phyloP scores from a whole-genome alignment of 257 asterid species.

The Solanum bulbocastanum region DNA sequence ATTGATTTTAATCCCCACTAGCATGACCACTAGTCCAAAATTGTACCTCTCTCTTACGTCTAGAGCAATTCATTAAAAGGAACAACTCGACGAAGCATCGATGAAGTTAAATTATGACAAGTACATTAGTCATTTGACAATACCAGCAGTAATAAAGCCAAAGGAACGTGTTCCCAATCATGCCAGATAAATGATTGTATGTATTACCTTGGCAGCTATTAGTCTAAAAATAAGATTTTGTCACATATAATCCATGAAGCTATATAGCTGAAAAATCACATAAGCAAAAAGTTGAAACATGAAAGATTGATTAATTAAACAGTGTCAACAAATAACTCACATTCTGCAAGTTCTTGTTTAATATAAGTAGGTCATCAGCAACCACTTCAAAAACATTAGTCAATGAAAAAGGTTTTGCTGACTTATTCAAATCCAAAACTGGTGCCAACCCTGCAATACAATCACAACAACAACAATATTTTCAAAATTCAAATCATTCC shows the following conservation, averaged over 20 bases:
- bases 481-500: neutral
- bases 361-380: constrained; percentile 62
- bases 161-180: neutral
- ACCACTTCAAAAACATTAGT: constrained; percentile 67
- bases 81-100: neutral
- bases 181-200: neutral
- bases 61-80: neutral
- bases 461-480: constrained; percentile 3
- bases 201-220: neutral
- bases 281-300: neutral
- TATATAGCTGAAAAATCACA: neutral
- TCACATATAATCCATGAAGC: neutral
- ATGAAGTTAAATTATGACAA: neutral
- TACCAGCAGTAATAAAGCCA: neutral
- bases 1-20: neutral
- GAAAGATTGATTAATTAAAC: neutral
- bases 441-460: constrained; percentile 34
- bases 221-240: neutral
- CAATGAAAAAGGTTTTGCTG: constrained; percentile 26
- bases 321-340: constrained; percentile 28
- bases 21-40: neutral
- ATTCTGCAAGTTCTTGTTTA: constrained; percentile 71
- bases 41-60: neutral
- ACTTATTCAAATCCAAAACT: constrained; percentile 44
- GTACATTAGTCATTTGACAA: neutral